Percentiles rank a stretch among this genome's conserved stretches.
These are phyloP conservation scores for Oryza officinalis DNA, from an alignment of 176 grass and related monocot genomes.

Conservation along the genomic window DNA sequence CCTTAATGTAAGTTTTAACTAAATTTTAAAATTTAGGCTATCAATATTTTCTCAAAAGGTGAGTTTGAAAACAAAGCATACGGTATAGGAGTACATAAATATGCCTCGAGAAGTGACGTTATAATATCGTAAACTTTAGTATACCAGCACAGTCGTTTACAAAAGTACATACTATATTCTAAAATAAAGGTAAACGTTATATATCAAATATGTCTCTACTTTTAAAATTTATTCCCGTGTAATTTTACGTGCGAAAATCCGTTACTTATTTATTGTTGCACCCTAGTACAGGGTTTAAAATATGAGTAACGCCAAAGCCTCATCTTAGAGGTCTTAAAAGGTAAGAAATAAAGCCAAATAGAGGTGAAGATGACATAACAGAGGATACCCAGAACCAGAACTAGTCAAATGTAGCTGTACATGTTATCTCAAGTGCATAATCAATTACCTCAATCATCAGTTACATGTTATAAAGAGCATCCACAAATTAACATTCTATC, in stretches of 20 bases:
- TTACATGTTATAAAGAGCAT: not conserved
- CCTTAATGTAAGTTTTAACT: too few species aligned
- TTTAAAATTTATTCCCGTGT: too few species aligned
- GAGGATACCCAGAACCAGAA: not conserved
- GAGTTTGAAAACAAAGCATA: too few species aligned
- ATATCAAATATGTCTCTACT: too few species aligned
- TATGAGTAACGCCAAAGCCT: not conserved
- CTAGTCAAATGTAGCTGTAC: not conserved
- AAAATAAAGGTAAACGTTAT: too few species aligned
- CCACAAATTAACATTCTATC: not conserved
- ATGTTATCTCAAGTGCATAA: not conserved
- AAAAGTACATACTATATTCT: too few species aligned
- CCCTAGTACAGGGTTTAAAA: not conserved
- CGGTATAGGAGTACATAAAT: too few species aligned
- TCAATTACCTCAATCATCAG: not conserved
- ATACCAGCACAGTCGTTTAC: rapidly evolving
- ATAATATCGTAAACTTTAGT: too few species aligned
- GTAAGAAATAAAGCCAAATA: not conserved
- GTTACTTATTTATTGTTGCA: not conserved
- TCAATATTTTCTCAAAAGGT: too few species aligned
- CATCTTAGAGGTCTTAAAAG: not conserved
- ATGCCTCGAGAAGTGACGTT: too few species aligned
- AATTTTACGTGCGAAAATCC: not conserved
- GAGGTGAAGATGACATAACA: not conserved
- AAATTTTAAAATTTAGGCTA: too few species aligned